These are phyloP conservation scores for Inga leiocalycina DNA, from an alignment of 306 rosid species.

Conservation along the genomic window DNA sequence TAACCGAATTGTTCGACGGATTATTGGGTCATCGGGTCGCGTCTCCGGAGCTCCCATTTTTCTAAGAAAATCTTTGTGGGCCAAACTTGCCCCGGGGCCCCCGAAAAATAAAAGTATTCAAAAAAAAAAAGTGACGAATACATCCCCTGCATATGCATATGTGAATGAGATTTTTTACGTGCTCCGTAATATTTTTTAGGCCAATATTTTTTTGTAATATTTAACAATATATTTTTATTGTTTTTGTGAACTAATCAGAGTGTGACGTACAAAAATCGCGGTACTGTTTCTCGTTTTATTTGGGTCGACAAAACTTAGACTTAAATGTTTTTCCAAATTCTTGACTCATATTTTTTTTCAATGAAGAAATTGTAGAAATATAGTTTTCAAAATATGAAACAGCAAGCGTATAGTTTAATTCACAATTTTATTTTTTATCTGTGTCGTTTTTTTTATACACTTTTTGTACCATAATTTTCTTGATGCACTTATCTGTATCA, in stretches of 20 bases:
- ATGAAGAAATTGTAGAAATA: background rate
- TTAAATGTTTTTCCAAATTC: background rate
- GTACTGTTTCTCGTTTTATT: background rate
- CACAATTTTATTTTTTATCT: background rate
- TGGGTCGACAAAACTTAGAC: background rate
- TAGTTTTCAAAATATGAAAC: background rate
- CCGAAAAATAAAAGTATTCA: background rate
- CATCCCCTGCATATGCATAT: no score
- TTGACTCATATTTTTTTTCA: no score
- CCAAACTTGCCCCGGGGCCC: background rate
- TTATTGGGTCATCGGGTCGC: background rate
- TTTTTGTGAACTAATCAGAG: no score
- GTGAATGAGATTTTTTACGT: background rate
- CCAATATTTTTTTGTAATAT: background rate
- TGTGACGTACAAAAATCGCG: background rate
- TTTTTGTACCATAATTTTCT: no score
- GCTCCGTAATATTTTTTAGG: no score
- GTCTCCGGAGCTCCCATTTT: background rate
- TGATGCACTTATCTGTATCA: background rate
- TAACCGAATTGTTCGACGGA: background rate
- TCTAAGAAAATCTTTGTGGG: background rate
- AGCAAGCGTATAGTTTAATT: background rate
- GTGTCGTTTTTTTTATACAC: background rate
- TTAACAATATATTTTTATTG: no score
- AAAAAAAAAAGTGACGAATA: no score